Percentiles rank a stretch among this genome's conserved stretches.
These are phyloP conservation scores for Epichloe gansuensis DNA, from an alignment of 2,329 filamentous ascomycete genomes.

Conservation along the genomic window DNA sequence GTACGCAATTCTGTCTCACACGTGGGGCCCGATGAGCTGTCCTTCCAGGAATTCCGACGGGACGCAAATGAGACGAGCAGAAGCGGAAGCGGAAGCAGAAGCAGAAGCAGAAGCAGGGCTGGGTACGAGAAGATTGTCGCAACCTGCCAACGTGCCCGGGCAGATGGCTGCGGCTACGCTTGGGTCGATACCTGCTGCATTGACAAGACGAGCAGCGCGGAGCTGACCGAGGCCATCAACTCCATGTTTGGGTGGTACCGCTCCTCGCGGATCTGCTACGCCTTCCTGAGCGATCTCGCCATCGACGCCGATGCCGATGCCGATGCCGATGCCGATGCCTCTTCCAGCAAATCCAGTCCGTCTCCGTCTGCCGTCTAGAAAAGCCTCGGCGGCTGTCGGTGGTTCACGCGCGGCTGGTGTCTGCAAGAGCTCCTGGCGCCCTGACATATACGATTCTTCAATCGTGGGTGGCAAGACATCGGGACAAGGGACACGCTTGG, in stretches of 20 bases:
- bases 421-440: slow-evolving; percentile 53
- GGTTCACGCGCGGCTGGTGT: slow-evolving; percentile 40
- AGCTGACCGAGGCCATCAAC: slow-evolving; percentile 9
- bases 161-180: background rate
- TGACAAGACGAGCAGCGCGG: slow-evolving; percentile 8
- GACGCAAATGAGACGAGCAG: no score
- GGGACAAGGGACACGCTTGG: slow-evolving; percentile 13
- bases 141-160: background rate
- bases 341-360: background rate
- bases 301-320: no score
- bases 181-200: slow-evolving; percentile 13
- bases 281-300: background rate
- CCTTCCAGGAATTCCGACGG: slow-evolving; percentile 2
- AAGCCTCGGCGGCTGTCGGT: slow-evolving; percentile 9
- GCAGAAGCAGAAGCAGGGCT: background rate
- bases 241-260: slow-evolving; percentile 11
- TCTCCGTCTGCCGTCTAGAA: background rate
- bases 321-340: no score
- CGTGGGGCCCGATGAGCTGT: slow-evolving; percentile 8
- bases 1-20: slow-evolving; percentile 11
- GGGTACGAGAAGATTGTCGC: background rate
- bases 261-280: slow-evolving; percentile 2
- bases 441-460: slow-evolving; percentile 17
- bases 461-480: slow-evolving; percentile 14
- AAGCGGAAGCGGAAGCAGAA: no score